Evolutionary conservation across 169 alveolate species (phyloP), one percentile per base, ranked within the genome.

Genomic region (Eimeria necatrix): DNA sequence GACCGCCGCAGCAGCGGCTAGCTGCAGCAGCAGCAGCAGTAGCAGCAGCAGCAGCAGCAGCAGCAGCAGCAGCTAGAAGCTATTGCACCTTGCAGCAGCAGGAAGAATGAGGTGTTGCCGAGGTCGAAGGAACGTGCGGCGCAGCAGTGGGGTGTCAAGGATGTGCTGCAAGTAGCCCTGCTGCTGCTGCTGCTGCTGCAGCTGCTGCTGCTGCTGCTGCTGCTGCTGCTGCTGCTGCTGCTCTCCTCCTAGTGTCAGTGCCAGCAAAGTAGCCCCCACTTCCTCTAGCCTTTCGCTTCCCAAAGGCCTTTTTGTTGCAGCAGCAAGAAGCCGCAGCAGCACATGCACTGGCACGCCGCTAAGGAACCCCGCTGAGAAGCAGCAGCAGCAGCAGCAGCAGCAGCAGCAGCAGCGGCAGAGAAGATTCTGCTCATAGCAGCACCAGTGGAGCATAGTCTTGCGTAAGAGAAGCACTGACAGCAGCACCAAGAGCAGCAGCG

Each of bases 51-150:
- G 51, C 2, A 48, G 46, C 24, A 26, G 41, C 64, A 48, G 70
- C 68, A 26, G n/a, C 41, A 18, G 56, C 88, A 78, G 70, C 88
- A 46, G 18, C 71, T 78, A n/a, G n/a, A n/a, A n/a, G n/a, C n/a
- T n/a, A n/a, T n/a, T n/a, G n/a, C n/a, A 78, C 88, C 88, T 46
- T 61, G 88, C 88, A 49, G 88, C 88, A 78, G 88, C 88, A 78
- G 88, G 88, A n/a, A 78, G 88, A 49, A 78, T 78, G 46, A 78
- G 88, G 68, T 78, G 88, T 24, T 51, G 48, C 12, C 88, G 53
- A 8, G 88, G 88, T n/a, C 88, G 4, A 20, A 78, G 52, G 88
- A 78, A 78, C 14, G 88, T 78, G 61, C 88, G 88, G 49, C 88
- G 49, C 14, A 78, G 88, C 4, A 78, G 70, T 6, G 88, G 88